A percentile compares a stretch with the other conserved stretches of the same genome.
Conservation (phyloP, 225 moss, liverwort and hornwort genomes). For the Rhytidiadelphus loreus region DNA sequence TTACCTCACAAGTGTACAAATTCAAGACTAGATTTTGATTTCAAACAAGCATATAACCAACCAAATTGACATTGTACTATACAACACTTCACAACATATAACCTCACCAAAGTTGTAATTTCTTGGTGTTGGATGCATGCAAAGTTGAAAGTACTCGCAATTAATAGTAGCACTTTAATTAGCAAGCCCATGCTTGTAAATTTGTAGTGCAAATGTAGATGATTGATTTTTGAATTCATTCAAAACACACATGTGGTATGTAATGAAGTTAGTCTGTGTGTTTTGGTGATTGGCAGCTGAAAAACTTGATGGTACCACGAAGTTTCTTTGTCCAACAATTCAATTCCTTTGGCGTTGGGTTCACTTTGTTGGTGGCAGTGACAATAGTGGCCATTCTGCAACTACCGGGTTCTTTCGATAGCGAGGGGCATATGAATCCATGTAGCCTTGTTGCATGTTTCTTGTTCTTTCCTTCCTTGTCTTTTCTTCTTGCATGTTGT, state of each 20-base stretch:
- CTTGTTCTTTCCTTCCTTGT: neutral
- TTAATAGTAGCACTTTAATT: neutral
- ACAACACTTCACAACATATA: neutral
- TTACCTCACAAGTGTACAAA: neutral
- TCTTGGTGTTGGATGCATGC: neutral
- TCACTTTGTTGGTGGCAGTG: neutral
- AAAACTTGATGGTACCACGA: neutral
- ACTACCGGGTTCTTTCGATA: neutral
- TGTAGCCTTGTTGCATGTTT: neutral
- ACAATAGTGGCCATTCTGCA: neutral
- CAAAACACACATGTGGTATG: neutral
- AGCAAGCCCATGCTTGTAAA: neutral
- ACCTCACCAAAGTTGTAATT: neutral
- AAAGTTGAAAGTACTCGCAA: neutral
- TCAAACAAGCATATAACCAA: neutral
- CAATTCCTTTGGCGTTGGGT: neutral
- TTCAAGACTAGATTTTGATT: neutral
- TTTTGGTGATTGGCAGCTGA: neutral
- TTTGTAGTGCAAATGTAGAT: neutral
- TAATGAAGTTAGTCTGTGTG: neutral
- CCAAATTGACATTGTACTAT: neutral
- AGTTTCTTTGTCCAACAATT: neutral
- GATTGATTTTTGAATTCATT: neutral
- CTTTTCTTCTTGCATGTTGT: neutral
- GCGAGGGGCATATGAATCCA: neutral